A percentile compares a stretch with the other conserved stretches of the same genome.
Conservation (phyloP, 106 monocot species). For the Chionographis japonica region DNA sequence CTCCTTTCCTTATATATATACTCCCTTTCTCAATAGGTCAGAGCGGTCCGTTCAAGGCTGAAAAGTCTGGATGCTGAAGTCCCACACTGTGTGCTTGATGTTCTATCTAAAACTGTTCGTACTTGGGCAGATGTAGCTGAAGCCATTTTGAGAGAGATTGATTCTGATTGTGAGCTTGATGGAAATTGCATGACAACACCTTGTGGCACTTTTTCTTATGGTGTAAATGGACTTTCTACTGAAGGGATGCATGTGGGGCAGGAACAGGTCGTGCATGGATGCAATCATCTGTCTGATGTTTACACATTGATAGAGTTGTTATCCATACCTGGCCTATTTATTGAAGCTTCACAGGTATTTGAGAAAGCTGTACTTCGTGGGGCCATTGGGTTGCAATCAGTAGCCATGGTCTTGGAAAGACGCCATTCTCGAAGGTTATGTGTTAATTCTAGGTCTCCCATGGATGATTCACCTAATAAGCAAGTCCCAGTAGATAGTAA, state of each 20-base stretch:
- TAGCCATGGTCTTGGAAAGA: conserved; percentile 77
- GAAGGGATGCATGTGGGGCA: conserved; percentile 35
- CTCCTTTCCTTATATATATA: not conserved
- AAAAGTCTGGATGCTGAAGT: conserved; percentile 69
- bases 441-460: conserved; percentile 21
- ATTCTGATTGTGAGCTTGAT: conserved; percentile 69
- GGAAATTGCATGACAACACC: conserved; percentile 30
- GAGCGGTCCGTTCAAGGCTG: conserved; percentile 70
- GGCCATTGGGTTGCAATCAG: conserved; percentile 53
- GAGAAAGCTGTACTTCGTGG: conserved; percentile 61
- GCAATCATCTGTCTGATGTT: conserved; percentile 63
- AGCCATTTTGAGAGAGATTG: conserved; percentile 69
- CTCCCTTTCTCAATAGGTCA: conserved; percentile 37
- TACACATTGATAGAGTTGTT: conserved; percentile 81
- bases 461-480: conserved; percentile 32
- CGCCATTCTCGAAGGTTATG: conserved; percentile 51
- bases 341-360: conserved; percentile 75
- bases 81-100: conserved; percentile 70
- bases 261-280: conserved; percentile 40
- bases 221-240: conserved; percentile 45
- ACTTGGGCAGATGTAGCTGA: conserved; percentile 59
- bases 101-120: conserved; percentile 55
- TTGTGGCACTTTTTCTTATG: conserved; percentile 26
- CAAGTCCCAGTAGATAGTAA: conserved; percentile 31
- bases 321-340: conserved; percentile 60